Evolutionary conservation across 2,329 filamentous ascomycete species (phyloP), one percentile per base, ranked within the genome.

Genomic region (Furcasterigmium sp.): DNA sequence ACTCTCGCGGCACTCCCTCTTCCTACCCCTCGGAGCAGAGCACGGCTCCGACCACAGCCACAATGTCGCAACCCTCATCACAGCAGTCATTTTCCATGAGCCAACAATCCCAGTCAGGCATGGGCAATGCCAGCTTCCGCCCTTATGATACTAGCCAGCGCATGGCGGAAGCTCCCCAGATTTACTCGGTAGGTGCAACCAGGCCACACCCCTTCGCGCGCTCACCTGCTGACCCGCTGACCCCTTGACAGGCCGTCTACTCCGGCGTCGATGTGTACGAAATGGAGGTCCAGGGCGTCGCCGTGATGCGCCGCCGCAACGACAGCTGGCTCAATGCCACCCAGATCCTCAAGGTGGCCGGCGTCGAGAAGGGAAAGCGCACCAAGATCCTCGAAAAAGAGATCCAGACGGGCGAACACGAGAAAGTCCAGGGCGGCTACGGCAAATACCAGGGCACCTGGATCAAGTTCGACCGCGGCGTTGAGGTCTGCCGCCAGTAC

Each of bases 391-490:
- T 98, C 41, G 93, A 98, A 63, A 97, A 97, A 67, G 93, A 98
- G 65, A 95, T 98, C 46, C 81, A 95, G 51, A 93, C 87, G 0
- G 93, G 93, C 57, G 88, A 95, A 59, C 91, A 98, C 64, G 93
- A 98, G 64, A 98, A 98, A 66, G 91, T 98, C 3, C 93, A 98
- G 62, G 93, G 93, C 26, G 93, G 93, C 5, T 98, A 98, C 58
- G 93, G 93, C 51, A 97, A 97, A 70, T 98, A 98, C 58, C 93
- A 98, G 70, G 93, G 93, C 43, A 98, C 93, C 3, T 98, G 93
- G 93, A 95, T 98, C 58, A 88, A 86, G 58, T 97, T 95, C 58
- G 86, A 91, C 39, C 82, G 91, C 48, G 93, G 91, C 2, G 77
- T 94, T 37, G 89, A 96, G 58, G 91, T 98, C 55, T 97, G 93